Base-by-base conservation (phyloP, 2,329 filamentous ascomycete species). In the Colletotrichum spinosum region DNA sequence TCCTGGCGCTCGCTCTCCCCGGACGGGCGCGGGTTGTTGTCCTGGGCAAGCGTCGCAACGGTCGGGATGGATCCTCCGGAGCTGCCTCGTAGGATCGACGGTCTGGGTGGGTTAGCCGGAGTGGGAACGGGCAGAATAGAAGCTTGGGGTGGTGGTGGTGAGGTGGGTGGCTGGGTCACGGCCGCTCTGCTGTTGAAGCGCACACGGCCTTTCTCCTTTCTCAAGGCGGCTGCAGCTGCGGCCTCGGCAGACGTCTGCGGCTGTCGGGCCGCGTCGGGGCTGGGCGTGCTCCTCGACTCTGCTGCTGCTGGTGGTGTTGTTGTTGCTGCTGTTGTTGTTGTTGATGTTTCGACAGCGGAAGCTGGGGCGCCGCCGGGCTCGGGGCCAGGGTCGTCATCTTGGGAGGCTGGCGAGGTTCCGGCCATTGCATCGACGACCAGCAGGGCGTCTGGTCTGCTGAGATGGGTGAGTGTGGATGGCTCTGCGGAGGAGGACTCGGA, bases 141-240 rank as follows among this genome's bases (percentile, higher is more conserved):
- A 56, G 25, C 25, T 25, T 57, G 37, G 17, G 17, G 17, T 67
- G 59, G n/a, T 70, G 56, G 48, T 65, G 49, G 58, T 52, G 33
- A 65, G 45, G 52, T 57, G 10, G 68, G 72, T 52, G 70, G 75
- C 64, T 67, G 75, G 45, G 69, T 75, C 25, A 70, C 73, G 15
- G 70, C 79, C 35, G 80, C 79, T 61, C 76, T 79, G 72, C 81
- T 84, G 70, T 83, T 83, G 69, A 84, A 84, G 7, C 81, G 77
- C 35, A 84, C 82, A 35, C 82, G 78, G 3, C 79, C 80, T 68
- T 82, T 84, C 66, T 84, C 81, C 53, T 77, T 80, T 69, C 76
- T 81, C 37, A 70, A 49, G 48, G 70, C 69, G 39, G 69, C 69
- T 48, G 68, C 69, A 39, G 55, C 68, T 42, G 63, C 68, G 49